Evolutionary conservation across 2,329 filamentous ascomycete genomes (phyloP).

Genomic region (Exophiala bonariae): DNA sequence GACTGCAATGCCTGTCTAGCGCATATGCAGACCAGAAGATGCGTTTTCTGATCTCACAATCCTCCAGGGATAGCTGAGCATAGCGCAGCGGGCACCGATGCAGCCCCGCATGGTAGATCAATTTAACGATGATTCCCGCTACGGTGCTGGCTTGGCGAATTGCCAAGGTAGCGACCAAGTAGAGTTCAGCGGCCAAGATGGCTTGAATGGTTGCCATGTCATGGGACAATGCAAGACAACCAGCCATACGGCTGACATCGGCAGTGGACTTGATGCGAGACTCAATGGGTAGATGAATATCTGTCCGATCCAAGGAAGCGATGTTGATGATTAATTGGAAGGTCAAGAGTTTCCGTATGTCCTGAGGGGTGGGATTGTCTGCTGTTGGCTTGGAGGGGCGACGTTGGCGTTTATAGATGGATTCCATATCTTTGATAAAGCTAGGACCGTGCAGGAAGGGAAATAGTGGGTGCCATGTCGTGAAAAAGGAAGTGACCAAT

Average conservation of each 20-base stretch:
- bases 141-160: conserved; percentile 51
- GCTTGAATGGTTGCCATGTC: conserved; percentile 48
- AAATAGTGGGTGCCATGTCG: conserved; percentile 54
- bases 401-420: conserved; percentile 37
- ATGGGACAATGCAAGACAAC: conserved; percentile 22
- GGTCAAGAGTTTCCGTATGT: conserved; percentile 38
- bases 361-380: conserved; percentile 14
- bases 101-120: conserved; percentile 51
- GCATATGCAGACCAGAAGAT: conserved; percentile 45
- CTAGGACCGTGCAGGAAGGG: conserved; percentile 54
- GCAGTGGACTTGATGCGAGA: conserved; percentile 40
- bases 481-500: conserved; percentile 52
- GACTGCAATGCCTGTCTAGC: conserved; percentile 42
- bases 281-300: conserved; percentile 34
- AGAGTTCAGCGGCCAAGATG: conserved; percentile 50
- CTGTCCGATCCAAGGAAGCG: conserved; percentile 37
- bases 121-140: conserved; percentile 47
- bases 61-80: conserved; percentile 43
- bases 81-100: conserved; percentile 56
- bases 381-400: conserved; percentile 33
- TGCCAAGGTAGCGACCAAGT: conserved; percentile 50
- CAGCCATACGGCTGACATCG: conserved; percentile 32
- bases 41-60: conserved; percentile 42
- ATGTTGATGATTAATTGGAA: conserved; percentile 56
- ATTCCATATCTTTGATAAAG: conserved; percentile 47